Conservation (phyloP, 139 green algal genomes). For the Haematococcus lacustris region DNA sequence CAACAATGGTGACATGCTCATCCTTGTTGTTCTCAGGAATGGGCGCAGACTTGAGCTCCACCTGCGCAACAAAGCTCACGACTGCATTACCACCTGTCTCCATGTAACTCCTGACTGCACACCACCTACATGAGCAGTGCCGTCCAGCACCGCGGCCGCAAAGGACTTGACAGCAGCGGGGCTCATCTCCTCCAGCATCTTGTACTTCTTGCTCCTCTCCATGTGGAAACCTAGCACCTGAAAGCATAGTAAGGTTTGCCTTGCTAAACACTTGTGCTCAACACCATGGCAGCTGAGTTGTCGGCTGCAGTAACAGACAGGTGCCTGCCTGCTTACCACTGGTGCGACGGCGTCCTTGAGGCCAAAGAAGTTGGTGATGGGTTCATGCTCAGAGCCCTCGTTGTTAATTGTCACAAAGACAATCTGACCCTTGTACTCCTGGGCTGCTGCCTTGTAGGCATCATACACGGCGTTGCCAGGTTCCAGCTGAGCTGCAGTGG, state of each 20-base stretch:
- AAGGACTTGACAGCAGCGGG: conserved; percentile 44
- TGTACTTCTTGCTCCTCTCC: conserved; percentile 63
- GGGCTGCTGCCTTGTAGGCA: conserved; percentile 19
- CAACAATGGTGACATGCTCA: conserved; percentile 44
- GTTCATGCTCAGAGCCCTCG: conserved; percentile 31
- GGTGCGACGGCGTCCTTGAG: conserved; percentile 21
- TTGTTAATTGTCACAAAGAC: conserved; percentile 58
- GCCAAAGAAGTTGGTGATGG: conserved; percentile 78
- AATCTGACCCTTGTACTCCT: conserved; percentile 52
- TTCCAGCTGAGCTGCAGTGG: conserved; percentile 8
- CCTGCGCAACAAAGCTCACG: conserved; percentile 6
- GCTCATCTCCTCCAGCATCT: conserved; percentile 21
- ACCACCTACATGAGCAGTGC: conserved; percentile 19
- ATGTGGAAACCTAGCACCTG: conserved; percentile 66
- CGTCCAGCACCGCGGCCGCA: conserved; percentile 43
- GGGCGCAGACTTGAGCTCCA: conserved; percentile 53
- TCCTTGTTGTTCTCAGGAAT: conserved; percentile 41
- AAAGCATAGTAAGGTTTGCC: too few relatives aligned
- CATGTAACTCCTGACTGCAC: too few relatives aligned
- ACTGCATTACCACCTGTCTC: too few relatives aligned
- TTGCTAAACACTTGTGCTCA: not conserved
- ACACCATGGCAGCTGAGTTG: too few relatives aligned
- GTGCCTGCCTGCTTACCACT: too few relatives aligned
- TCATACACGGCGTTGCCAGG: conserved; percentile 17
- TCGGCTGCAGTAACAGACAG: too few relatives aligned